A percentile compares a stretch with the other conserved stretches of the same genome.
Conservation (phyloP, 164 flowering plant genomes). For the Kingdonia uniflora region DNA sequence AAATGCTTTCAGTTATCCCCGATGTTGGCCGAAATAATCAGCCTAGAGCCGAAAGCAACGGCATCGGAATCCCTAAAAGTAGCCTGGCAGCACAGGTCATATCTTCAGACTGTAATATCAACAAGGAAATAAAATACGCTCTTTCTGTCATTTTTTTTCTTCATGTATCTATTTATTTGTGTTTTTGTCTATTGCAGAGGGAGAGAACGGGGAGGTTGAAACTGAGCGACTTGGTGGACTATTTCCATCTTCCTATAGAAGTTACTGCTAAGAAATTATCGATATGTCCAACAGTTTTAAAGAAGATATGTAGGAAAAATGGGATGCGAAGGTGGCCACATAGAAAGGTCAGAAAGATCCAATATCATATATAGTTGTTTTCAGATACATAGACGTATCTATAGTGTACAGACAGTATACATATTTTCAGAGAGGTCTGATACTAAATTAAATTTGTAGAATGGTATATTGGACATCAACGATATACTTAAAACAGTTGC, state of each 20-base stretch:
- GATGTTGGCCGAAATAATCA: not conserved
- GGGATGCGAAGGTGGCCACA: constrained; percentile 1
- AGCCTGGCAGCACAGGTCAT: constrained; percentile 15
- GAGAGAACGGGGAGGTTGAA: not conserved
- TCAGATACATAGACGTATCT: no score
- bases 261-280: constrained; percentile 1
- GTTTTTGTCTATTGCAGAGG: not conserved
- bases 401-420: no score
- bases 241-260: constrained; percentile 2
- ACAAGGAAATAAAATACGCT: no score
- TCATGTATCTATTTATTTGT: not conserved
- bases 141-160: no score
- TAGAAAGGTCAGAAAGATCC: not conserved
- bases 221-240: not conserved
- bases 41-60: not conserved
- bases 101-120: no score
- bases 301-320: constrained; percentile 3
- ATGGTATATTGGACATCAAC: no score
- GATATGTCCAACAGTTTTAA: constrained; percentile 1
- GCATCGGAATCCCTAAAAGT: constrained; percentile 3
- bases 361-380: no score
- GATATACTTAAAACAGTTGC: no score
- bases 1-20: not conserved
- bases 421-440: no score
- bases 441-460: no score